Conservation (phyloP, 306 rosid genomes). For the Begonia masoniana region DNA sequence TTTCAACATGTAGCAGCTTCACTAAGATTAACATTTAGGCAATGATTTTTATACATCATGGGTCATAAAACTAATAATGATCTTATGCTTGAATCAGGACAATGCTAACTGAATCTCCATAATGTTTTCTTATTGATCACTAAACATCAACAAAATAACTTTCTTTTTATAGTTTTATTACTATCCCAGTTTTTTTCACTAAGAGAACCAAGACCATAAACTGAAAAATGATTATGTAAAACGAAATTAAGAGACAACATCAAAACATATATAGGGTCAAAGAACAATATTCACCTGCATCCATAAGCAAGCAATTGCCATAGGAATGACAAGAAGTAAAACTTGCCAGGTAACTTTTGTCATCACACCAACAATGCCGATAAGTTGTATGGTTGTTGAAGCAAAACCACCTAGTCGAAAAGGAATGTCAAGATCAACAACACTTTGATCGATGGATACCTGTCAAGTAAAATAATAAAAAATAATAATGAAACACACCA, state of each 20-base stretch:
- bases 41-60: too few species aligned
- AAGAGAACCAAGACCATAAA: too few species aligned
- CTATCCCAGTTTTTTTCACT: too few species aligned
- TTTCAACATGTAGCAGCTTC: too few species aligned
- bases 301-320: slow-evolving; percentile 96
- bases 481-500: neutral
- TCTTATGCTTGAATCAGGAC: too few species aligned
- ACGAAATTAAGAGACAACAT: neutral
- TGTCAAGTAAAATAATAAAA: slow-evolving; percentile 11
- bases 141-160: too few species aligned
- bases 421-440: slow-evolving; percentile 96
- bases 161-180: too few species aligned
- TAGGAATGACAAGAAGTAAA: slow-evolving; percentile 78
- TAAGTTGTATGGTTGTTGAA: slow-evolving; percentile 81
- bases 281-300: slow-evolving; percentile 65
- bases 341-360: slow-evolving; percentile 87
- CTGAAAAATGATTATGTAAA: too few species aligned
- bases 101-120: too few species aligned
- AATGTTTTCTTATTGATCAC: too few species aligned
- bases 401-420: slow-evolving; percentile 96
- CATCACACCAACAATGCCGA: slow-evolving; percentile 91
- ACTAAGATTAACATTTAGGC: too few species aligned
- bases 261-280: neutral
- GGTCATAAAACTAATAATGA: too few species aligned
- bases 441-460: slow-evolving; percentile 97